These are phyloP conservation scores for Diaporthe vaccinii DNA, from an alignment of 2,329 filamentous ascomycete genomes.

Conservation along the genomic window DNA sequence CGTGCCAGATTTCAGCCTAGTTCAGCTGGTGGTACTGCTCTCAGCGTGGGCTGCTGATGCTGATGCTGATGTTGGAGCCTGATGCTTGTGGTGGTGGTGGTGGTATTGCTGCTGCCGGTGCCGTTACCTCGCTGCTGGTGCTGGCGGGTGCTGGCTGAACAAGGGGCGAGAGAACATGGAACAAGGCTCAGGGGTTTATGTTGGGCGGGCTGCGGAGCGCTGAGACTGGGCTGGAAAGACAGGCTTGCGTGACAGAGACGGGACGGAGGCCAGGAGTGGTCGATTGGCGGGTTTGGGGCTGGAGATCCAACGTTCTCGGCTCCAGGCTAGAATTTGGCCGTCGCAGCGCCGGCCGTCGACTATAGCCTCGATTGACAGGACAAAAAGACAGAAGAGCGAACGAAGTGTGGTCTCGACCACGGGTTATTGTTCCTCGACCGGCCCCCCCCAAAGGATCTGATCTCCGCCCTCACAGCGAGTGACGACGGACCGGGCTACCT, in stretches of 20 bases:
- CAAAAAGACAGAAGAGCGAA: neutral
- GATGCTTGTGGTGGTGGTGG: neutral
- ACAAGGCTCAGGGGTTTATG: constrained; percentile 34
- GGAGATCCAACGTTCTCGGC: constrained; percentile 29
- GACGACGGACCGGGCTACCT: neutral
- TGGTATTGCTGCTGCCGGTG: neutral
- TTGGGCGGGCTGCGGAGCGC: constrained; percentile 4
- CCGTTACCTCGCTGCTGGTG: neutral
- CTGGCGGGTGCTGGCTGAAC: constrained; percentile 4
- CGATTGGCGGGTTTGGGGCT: constrained; percentile 21
- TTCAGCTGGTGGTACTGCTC: neutral
- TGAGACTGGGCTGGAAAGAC: constrained; percentile 21
- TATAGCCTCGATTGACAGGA: constrained; percentile 12
- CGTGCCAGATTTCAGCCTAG: constrained; percentile 16
- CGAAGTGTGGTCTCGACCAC: constrained; percentile 12
- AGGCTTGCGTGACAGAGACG: constrained; percentile 28
- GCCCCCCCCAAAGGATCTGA: neutral
- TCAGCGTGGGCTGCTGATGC: constrained; percentile 14
- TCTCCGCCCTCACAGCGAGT: neutral
- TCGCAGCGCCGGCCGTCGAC: constrained; percentile 29
- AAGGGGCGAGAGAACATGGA: constrained; percentile 25
- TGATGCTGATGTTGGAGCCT: constrained; percentile 6
- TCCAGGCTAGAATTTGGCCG: constrained; percentile 26
- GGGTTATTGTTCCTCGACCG: constrained; percentile 13
- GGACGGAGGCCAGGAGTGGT: constrained; percentile 24